These are phyloP conservation scores for Pichia sp. DNA, from an alignment of 1,139 yeast genomes.

Conservation along the genomic window DNA sequence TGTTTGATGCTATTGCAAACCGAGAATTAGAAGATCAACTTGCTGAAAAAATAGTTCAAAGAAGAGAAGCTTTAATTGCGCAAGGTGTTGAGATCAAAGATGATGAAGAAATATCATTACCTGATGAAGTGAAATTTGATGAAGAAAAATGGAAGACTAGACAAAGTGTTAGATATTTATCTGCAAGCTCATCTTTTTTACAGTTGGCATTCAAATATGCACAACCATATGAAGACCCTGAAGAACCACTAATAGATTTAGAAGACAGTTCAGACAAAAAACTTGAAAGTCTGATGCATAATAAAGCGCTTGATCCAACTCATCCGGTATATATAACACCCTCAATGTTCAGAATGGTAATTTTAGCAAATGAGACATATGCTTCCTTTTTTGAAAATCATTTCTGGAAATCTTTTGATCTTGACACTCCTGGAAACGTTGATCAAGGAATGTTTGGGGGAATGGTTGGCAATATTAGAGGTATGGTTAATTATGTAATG, in stretches of 20 bases:
- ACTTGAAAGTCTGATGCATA: slow-evolving; percentile 39
- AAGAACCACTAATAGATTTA: slow-evolving; percentile 35
- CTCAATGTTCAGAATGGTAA: slow-evolving; percentile 91
- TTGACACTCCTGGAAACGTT: slow-evolving; percentile 48
- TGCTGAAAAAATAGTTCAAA: slow-evolving; percentile 49
- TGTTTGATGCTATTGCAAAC: slow-evolving; percentile 56
- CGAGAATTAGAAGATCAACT: slow-evolving; percentile 56
- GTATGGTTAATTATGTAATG: slow-evolving; percentile 83
- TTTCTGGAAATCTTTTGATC: slow-evolving; percentile 58
- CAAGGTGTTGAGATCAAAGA: slow-evolving; percentile 25
- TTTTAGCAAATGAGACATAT: slow-evolving; percentile 88
- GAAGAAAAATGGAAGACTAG: slow-evolving; percentile 57
- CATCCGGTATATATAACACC: slow-evolving; percentile 70
- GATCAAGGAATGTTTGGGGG: slow-evolving; percentile 12
- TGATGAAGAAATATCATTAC: slow-evolving; percentile 41
- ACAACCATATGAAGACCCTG: slow-evolving; percentile 53
- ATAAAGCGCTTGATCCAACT: slow-evolving; percentile 76
- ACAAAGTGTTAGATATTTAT: slow-evolving; percentile 74
- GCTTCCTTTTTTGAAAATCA: slow-evolving; percentile 75
- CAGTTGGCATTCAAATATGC: slow-evolving; percentile 90
- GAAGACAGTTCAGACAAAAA: slow-evolving; percentile 28
- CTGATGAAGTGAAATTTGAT: slow-evolving; percentile 55
- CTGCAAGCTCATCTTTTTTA: slow-evolving; percentile 82
- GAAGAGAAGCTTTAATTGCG: slow-evolving; percentile 28
- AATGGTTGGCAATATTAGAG: slow-evolving; percentile 59